Conservation (phyloP, 2,329 filamentous ascomycete species). For the Berkeleyomyces basicola region DNA sequence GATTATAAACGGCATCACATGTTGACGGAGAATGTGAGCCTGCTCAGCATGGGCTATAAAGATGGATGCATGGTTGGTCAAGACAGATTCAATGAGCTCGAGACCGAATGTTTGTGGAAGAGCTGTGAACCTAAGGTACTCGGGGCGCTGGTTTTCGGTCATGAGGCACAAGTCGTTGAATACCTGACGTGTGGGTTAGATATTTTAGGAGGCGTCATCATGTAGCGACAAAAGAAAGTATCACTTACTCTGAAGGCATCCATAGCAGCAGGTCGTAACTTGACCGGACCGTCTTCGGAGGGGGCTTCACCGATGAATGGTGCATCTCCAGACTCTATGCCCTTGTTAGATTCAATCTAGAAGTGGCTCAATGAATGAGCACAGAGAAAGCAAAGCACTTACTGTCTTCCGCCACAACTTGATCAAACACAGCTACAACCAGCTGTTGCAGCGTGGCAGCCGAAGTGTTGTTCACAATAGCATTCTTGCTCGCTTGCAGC, state of each 20-base stretch:
- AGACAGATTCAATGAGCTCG: slow-evolving; percentile 79
- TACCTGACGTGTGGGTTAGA: slow-evolving; percentile 31
- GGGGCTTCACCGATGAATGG: slow-evolving; percentile 50
- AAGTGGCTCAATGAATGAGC: background rate
- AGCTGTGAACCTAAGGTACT: slow-evolving; percentile 64
- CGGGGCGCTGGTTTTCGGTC: slow-evolving; percentile 66
- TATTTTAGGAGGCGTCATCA: background rate
- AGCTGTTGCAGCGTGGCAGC: slow-evolving; percentile 93
- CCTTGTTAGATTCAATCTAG: background rate
- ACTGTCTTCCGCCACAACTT: slow-evolving; percentile 71
- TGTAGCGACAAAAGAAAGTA: background rate
- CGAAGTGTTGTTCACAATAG: slow-evolving; percentile 86
- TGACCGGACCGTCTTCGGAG: slow-evolving; percentile 44
- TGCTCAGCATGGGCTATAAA: slow-evolving; percentile 69
- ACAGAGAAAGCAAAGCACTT: slow-evolving; percentile 20
- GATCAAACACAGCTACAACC: slow-evolving; percentile 83
- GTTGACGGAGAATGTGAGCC: slow-evolving; percentile 55
- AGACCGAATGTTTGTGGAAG: slow-evolving; percentile 72
- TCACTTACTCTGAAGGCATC: slow-evolving; percentile 59
- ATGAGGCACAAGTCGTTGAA: slow-evolving; percentile 83
- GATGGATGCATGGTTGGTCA: slow-evolving; percentile 69
- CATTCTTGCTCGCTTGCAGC: slow-evolving; percentile 79
- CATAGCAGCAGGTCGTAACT: slow-evolving; percentile 58
- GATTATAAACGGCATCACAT: slow-evolving; percentile 71
- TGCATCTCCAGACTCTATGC: slow-evolving; percentile 30